Percentiles rank a stretch among this genome's conserved stretches.
Evolutionary conservation across 257 asterid species (phyloP).

Genomic region (Fraxinus pennsylvanica): DNA sequence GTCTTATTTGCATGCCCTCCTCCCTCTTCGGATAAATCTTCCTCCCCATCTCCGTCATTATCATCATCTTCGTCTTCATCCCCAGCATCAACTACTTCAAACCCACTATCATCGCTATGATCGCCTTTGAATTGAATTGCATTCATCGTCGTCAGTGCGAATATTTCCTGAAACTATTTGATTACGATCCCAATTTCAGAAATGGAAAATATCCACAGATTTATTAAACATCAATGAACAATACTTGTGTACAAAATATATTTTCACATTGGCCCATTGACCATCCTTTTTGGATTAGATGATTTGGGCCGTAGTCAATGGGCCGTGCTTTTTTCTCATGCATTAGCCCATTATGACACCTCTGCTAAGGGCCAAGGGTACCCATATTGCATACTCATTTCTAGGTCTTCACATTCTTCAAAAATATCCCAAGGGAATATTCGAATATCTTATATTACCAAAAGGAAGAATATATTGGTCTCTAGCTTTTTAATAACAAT

Average conservation of each 20-base stretch:
- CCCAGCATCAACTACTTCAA: conserved; percentile 48
- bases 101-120: not conserved
- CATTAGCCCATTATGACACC: not conserved
- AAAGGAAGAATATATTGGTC: not conserved
- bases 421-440: conserved; percentile 33
- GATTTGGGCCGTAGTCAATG: not conserved
- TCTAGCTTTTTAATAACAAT: not conserved
- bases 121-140: conserved; percentile 28
- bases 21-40: conserved; percentile 41
- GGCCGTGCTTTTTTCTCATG: not conserved
- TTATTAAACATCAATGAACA: too few relatives aligned
- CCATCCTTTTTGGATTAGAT: not conserved
- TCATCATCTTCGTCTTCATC: conserved; percentile 43
- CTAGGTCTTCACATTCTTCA: not conserved
- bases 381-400: not conserved
- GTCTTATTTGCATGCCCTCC: conserved; percentile 37
- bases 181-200: not conserved
- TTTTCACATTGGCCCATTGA: not conserved
- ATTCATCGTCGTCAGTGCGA: conserved; percentile 26
- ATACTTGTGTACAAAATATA: too few relatives aligned
- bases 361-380: not conserved
- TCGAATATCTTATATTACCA: conserved; percentile 17
- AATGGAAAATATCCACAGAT: too few relatives aligned
- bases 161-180: conserved; percentile 30
- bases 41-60: conserved; percentile 38